A percentile compares a stretch with the other conserved stretches of the same genome.
phyloP scores from a whole-genome alignment of 225 moss, liverwort and hornwort genomes.

The Climacium dendroides region DNA sequence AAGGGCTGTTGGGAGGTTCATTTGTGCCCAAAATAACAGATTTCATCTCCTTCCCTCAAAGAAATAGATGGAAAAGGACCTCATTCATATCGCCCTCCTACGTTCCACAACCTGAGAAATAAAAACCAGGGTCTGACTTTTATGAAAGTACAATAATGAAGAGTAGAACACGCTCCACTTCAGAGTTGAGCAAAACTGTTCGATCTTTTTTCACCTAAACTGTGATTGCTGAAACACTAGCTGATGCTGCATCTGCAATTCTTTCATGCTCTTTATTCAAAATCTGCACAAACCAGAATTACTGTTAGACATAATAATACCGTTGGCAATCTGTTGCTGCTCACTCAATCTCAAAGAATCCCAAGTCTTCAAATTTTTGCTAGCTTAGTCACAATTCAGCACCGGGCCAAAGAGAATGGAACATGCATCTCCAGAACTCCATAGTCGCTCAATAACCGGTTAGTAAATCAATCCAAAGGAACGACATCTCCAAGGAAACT shows the following conservation, averaged over 20 bases:
- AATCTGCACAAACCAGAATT: slow-evolving; percentile 38
- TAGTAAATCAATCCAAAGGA: not conserved
- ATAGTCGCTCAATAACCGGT: not conserved
- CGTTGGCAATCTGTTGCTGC: not conserved
- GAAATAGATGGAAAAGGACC: not conserved
- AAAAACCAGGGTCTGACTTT: not conserved
- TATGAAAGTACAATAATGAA: not conserved
- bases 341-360: not conserved
- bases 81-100: not conserved
- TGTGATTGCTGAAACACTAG: slow-evolving; percentile 64
- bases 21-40: not conserved
- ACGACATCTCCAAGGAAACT: not conserved
- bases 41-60: not conserved
- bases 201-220: slow-evolving; percentile 7
- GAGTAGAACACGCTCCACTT: not conserved
- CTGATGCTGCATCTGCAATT: slow-evolving; percentile 78
- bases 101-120: not conserved
- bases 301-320: not conserved
- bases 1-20: not conserved
- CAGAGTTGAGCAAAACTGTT: not conserved
- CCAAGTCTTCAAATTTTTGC: not conserved
- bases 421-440: not conserved
- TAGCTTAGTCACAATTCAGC: not conserved
- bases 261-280: slow-evolving; percentile 94
- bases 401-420: not conserved